phyloP scores from a whole-genome alignment of 805 yeast species.

The Pichia heedii region DNA sequence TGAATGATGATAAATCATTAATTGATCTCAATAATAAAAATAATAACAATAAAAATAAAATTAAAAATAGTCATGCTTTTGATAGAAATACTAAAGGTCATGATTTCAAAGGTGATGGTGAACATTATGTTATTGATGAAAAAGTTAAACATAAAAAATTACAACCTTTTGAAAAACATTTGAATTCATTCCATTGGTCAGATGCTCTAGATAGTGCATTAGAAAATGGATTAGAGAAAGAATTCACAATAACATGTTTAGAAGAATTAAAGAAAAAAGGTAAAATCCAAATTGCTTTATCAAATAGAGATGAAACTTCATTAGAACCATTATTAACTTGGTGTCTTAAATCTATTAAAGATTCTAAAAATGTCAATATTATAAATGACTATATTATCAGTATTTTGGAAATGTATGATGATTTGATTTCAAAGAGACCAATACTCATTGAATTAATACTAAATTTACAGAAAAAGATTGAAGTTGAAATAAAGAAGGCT shows the following conservation, averaged over 20 bases:
- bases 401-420: constrained; percentile 66
- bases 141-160: constrained; percentile 50
- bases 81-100: constrained; percentile 83
- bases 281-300: constrained; percentile 71
- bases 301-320: constrained; percentile 71
- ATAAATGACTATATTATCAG: constrained; percentile 63
- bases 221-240: constrained; percentile 57
- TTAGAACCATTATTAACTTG: constrained; percentile 82
- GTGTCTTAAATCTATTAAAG: constrained; percentile 69
- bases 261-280: constrained; percentile 85
- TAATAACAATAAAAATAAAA: constrained; percentile 18
- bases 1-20: constrained; percentile 42
- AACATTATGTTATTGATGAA: constrained; percentile 60
- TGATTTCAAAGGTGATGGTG: constrained; percentile 85
- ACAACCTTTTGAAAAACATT: constrained; percentile 71
- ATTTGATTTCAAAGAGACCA: constrained; percentile 63
- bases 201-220: constrained; percentile 90
- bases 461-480: constrained; percentile 52
- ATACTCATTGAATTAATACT: constrained; percentile 65
- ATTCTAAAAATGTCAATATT: constrained; percentile 58
- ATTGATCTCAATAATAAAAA: not conserved
- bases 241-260: constrained; percentile 71
- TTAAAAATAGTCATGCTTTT: constrained; percentile 47
- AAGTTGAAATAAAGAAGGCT: constrained; percentile 64
- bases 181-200: constrained; percentile 84